Percentiles rank a stretch among this genome's conserved stretches.
These are phyloP conservation scores for Clonostachys rhizophaga DNA, from an alignment of 2,329 filamentous ascomycete genomes.

Conservation along the genomic window DNA sequence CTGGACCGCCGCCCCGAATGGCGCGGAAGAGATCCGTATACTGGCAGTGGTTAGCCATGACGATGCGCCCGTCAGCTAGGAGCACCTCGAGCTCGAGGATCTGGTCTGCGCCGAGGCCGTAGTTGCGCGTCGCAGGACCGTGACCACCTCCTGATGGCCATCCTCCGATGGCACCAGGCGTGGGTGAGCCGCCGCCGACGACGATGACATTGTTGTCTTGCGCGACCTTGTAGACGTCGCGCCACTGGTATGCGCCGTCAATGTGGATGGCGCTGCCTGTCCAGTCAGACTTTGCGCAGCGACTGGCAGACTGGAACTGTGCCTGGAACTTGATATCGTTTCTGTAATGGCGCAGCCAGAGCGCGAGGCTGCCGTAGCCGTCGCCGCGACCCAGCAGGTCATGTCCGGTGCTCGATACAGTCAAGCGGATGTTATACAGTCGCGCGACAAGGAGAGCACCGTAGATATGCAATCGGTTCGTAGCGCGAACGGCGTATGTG, in stretches of 20 bases:
- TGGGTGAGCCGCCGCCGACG: constrained; percentile 20
- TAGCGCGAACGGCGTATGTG: constrained; percentile 15
- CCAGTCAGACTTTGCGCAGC: constrained; percentile 17
- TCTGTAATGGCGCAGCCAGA: constrained; percentile 24
- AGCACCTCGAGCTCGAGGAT: constrained; percentile 34
- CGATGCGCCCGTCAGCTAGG: constrained; percentile 23
- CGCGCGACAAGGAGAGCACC: constrained; percentile 35
- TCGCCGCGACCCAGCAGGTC: constrained; percentile 27
- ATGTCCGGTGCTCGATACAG: constrained; percentile 36
- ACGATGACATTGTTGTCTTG: constrained; percentile 21
- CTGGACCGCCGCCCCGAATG: constrained; percentile 29
- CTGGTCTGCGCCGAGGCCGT: constrained; percentile 37
- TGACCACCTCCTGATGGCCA: constrained; percentile 35
- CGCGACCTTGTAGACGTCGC: constrained; percentile 22
- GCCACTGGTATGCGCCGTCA: constrained; percentile 23
- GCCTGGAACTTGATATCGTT: constrained; percentile 17
- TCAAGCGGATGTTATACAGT: constrained; percentile 27
- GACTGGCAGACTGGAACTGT: constrained; percentile 11
- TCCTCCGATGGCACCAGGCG: constrained; percentile 23
- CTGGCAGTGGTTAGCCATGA: constrained; percentile 23
- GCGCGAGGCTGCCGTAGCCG: constrained; percentile 20
- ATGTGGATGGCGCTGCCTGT: constrained; percentile 24
- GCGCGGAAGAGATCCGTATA: constrained; percentile 29
- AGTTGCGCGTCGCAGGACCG: constrained; percentile 25
- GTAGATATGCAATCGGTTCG: constrained; percentile 7